These are phyloP conservation scores for Backusella australiensis DNA, from an alignment of 192 early-diverging fungal species.

Conservation along the genomic window DNA sequence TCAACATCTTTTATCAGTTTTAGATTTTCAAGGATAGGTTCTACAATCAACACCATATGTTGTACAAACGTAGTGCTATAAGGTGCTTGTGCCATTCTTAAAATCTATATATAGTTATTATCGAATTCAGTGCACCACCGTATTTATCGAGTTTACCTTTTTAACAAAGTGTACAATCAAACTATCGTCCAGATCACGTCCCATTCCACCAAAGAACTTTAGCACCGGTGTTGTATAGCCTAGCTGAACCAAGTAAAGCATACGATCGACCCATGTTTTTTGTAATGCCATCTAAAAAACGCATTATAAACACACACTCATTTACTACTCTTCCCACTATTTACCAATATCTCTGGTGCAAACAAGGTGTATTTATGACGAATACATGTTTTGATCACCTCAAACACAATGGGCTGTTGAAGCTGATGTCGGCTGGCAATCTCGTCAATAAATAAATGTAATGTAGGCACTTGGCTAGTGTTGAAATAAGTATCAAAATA, in stretches of 20 bases:
- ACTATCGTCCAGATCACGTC: conserved; percentile 64
- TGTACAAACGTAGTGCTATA: background rate
- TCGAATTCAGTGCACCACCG: background rate
- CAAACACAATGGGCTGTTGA: conserved; percentile 63
- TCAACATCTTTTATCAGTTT: conserved; percentile 13
- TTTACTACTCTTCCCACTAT: background rate
- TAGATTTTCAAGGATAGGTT: conserved; percentile 2
- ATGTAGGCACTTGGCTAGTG: conserved; percentile 54
- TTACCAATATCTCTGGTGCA: conserved; percentile 59
- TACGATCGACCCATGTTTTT: conserved; percentile 64
- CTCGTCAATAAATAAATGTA: conserved; percentile 71
- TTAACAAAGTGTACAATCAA: conserved; percentile 66
- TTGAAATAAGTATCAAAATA: conserved; percentile 74
- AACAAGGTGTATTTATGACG: conserved; percentile 52
- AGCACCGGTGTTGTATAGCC: conserved; percentile 63
- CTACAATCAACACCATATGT: conserved; percentile 12
- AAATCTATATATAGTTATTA: background rate
- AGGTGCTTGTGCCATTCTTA: conserved; percentile 11
- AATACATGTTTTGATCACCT: conserved; percentile 57
- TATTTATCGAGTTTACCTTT: conserved; percentile 27
- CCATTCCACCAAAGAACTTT: conserved; percentile 51
- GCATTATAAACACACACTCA: background rate
- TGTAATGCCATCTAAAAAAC: conserved; percentile 58
- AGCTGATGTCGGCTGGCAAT: conserved; percentile 72
- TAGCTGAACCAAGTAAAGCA: conserved; percentile 64